A percentile compares a stretch with the other conserved stretches of the same genome.
These are phyloP conservation scores for Dothideomycetes sp. DNA, from an alignment of 2,329 filamentous ascomycete genomes.

Conservation along the genomic window DNA sequence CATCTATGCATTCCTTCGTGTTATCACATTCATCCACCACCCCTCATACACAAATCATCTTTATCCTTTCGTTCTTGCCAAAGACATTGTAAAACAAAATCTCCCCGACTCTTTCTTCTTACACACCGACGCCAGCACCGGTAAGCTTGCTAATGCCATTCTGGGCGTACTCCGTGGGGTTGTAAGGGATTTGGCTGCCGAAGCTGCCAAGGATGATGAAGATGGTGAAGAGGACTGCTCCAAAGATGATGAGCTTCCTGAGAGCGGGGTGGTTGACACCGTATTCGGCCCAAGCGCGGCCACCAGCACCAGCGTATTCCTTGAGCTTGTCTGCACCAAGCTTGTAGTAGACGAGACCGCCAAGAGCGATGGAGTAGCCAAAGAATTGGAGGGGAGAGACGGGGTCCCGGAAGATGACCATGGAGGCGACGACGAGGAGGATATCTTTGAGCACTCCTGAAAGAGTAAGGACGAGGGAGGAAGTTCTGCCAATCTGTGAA, in stretches of 20 bases:
- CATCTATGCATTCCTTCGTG: too few relatives aligned
- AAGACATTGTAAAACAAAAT: too few relatives aligned
- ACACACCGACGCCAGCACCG: too few relatives aligned
- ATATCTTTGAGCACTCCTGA: conserved; percentile 85
- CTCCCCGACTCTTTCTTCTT: too few relatives aligned
- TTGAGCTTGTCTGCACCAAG: conserved; percentile 73
- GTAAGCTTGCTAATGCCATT: too few relatives aligned
- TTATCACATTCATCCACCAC: too few relatives aligned
- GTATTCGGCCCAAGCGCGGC: conserved; percentile 77
- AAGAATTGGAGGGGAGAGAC: conserved; percentile 69
- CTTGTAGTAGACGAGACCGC: conserved; percentile 77
- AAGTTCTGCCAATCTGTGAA: conserved; percentile 71
- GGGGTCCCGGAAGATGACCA: conserved; percentile 70
- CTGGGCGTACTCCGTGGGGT: conserved; percentile 9
- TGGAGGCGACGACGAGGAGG: conserved; percentile 66
- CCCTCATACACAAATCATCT: too few relatives aligned
- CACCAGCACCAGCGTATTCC: conserved; percentile 61
- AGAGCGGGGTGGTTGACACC: conserved; percentile 64
- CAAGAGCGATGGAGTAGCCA: conserved; percentile 70
- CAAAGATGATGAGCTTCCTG: conserved; percentile 67
- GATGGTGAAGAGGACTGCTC: conserved; percentile 49
- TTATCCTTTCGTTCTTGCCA: too few relatives aligned
- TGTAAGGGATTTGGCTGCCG: conserved; percentile 17
- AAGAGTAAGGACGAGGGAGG: conserved; percentile 73
- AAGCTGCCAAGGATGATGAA: conserved; percentile 55